Base-by-base conservation (phyloP, 805 yeast genomes). In the Limtongozyma cylindracea region DNA sequence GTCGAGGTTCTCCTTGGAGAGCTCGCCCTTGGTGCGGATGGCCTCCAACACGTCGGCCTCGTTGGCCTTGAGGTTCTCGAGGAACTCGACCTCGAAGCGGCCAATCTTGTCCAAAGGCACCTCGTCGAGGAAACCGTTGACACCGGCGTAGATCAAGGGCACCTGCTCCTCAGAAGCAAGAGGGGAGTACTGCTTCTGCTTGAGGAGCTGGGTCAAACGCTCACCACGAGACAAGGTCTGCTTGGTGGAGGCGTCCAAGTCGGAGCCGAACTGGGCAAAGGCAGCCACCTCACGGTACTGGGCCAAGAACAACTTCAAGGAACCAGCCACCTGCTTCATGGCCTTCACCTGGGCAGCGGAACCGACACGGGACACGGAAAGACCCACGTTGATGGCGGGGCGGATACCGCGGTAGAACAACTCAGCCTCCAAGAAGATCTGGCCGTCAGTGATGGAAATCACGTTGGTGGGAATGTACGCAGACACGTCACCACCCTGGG, bases 231-330 rank as follows among this genome's bases (percentile, higher is more conserved):
- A 61, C 55, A 88, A 71, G 47, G 98, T 88, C 65, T 80, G 95
- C 67, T 84, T 88, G 58, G 99, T 88, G 30, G 95, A 80, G 42
- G 99, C 96, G 60, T 88, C 99, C 56, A 88, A 70, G 61, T 88
- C 99, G 41, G 99, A 88, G 72, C 99, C 99, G 69, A 88, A 88
- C 69, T 88, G 99, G 45, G 99, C 98, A 58, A 88, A 88, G 46
- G 99, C 98, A 53, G 98, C 98, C 45, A 88, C 98, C 72, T 88
- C 99, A 78, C 99, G 82, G 76, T 88, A 88, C 68, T 88, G 99
- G 45, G 99, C 99, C 69, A 88, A 76, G 94, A 80, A 88, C 57
- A 88, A 77, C 61, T 88, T 88, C 62, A 88, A 74, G 41, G 98
- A 88, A 73, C 98, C 99, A 41, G 98, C 98, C 59, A 88, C 96